Evolutionary conservation across 1,284 basidiomycete species (phyloP).

Genomic region (Pterulicium gracile): DNA sequence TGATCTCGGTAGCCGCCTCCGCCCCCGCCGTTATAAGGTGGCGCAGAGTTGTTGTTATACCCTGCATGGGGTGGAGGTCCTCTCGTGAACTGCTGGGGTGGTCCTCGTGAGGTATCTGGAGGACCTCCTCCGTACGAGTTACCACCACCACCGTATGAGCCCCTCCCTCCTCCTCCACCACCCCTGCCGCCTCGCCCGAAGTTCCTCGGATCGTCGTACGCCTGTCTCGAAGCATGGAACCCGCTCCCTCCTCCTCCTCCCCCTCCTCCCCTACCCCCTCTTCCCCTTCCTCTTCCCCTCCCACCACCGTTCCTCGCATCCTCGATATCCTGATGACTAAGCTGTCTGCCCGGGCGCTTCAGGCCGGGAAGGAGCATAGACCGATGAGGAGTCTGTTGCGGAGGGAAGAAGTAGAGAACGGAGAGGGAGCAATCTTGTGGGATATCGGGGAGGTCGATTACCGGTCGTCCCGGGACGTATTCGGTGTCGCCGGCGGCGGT

Average conservation of each 20-base stretch:
- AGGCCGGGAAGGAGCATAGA: slow-evolving; percentile 78
- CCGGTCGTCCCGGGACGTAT: not conserved
- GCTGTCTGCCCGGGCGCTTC: slow-evolving; percentile 44
- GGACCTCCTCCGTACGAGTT: not conserved
- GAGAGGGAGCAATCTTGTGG: slow-evolving; percentile 81
- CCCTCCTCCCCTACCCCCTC: slow-evolving; percentile 16
- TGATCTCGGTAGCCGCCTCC: slow-evolving; percentile 7
- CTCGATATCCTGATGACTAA: slow-evolving; percentile 73
- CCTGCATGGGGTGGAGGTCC: not conserved
- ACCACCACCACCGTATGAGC: not conserved
- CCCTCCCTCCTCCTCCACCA: slow-evolving; percentile 9
- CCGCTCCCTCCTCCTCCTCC: slow-evolving; percentile 13
- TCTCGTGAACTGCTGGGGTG: not conserved
- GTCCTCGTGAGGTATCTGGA: not conserved
- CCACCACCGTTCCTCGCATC: slow-evolving; percentile 34
- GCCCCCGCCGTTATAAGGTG: slow-evolving; percentile 6
- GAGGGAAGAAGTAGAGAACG: slow-evolving; percentile 84
- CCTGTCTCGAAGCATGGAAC: slow-evolving; percentile 2
- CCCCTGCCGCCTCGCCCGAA: slow-evolving; percentile 15
- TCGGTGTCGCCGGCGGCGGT: slow-evolving; percentile 20
- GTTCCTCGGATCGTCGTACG: slow-evolving; percentile 12
- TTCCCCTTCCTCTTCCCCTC: slow-evolving; percentile 18
- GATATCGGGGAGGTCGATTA: slow-evolving; percentile 57
- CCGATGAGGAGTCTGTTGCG: slow-evolving; percentile 76
- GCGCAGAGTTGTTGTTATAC: not conserved